These are phyloP conservation scores for Xanthoconium separans DNA, from an alignment of 1,284 basidiomycete genomes.

Conservation along the genomic window DNA sequence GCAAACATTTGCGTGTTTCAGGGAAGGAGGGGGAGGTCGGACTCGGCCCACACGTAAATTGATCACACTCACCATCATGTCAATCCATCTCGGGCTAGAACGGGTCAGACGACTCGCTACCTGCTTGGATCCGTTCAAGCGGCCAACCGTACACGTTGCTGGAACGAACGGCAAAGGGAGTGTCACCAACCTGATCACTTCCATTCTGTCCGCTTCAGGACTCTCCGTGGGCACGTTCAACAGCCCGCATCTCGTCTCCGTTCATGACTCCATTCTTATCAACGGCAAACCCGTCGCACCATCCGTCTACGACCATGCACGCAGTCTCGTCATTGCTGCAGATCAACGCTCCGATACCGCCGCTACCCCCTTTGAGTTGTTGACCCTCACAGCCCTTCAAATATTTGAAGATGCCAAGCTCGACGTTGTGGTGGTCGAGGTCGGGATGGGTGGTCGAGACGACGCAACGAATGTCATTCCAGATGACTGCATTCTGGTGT, in stretches of 20 bases:
- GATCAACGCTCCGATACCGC: constrained; percentile 46
- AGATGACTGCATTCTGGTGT: constrained; percentile 68
- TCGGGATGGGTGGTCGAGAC: constrained; percentile 89
- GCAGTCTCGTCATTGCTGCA: constrained; percentile 50
- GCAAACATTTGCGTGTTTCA: too few species aligned
- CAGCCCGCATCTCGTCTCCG: constrained; percentile 84
- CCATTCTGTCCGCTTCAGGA: constrained; percentile 59
- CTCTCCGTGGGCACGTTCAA: constrained; percentile 85
- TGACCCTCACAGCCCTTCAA: constrained; percentile 74
- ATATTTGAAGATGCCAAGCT: constrained; percentile 68
- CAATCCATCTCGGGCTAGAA: constrained; percentile 78
- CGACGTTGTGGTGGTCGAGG: constrained; percentile 88
- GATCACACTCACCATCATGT: constrained; percentile 38
- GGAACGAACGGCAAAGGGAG: constrained; percentile 99
- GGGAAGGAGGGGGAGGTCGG: too few species aligned
- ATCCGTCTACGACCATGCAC: constrained; percentile 51
- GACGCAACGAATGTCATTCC: constrained; percentile 94
- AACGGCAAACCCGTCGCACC: constrained; percentile 55
- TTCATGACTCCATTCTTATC: constrained; percentile 79
- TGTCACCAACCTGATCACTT: constrained; percentile 81
- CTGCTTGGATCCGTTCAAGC: constrained; percentile 62
- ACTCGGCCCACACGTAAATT: too few species aligned
- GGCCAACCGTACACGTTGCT: constrained; percentile 90
- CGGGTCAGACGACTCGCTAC: constrained; percentile 63
- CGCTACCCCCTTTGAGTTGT: constrained; percentile 83